phyloP scores from a whole-genome alignment of 1,284 basidiomycete species.

The Takashimella koratensis region DNA sequence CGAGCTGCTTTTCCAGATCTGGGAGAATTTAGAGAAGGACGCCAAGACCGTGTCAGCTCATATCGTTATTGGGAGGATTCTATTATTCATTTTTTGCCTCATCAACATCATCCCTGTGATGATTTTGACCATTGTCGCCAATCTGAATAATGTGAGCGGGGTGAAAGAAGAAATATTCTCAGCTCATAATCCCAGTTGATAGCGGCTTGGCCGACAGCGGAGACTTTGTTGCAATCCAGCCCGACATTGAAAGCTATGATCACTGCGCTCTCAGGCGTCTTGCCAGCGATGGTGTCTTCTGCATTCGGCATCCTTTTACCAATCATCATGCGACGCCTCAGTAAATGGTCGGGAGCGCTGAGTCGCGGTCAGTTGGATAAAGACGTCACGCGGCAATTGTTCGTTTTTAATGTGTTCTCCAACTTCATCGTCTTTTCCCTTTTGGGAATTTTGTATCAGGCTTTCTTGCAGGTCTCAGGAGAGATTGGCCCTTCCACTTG shows the following conservation, averaged over 20 bases:
- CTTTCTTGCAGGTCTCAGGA: constrained; percentile 22
- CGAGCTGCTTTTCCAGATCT: no score
- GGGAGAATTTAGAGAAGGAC: constrained; percentile 31
- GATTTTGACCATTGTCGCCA: constrained; percentile 30
- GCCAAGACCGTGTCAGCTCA: constrained; percentile 15
- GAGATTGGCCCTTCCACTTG: constrained; percentile 22
- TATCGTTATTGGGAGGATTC: constrained; percentile 17
- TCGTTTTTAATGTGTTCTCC: constrained; percentile 29
- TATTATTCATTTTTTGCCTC: constrained; percentile 24
- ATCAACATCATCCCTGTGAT: constrained; percentile 34
- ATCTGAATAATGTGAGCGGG: constrained; percentile 25
- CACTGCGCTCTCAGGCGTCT: constrained; percentile 22
- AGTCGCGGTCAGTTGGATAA: constrained; percentile 34
- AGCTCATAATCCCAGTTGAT: constrained; percentile 1
- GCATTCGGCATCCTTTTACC: constrained; percentile 33
- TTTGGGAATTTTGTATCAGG: constrained; percentile 31
- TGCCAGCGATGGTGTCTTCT: constrained; percentile 28
- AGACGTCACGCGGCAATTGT: constrained; percentile 30
- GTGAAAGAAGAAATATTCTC: not conserved
- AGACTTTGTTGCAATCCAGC: constrained; percentile 16
- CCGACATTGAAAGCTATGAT: constrained; percentile 24
- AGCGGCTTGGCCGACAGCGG: constrained; percentile 10
- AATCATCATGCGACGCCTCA: constrained; percentile 27
- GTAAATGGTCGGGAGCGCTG: constrained; percentile 31
- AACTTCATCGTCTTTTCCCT: constrained; percentile 38